Base-by-base conservation (phyloP, 2,329 filamentous ascomycete genomes). In the Aspergillus tubingensis region DNA sequence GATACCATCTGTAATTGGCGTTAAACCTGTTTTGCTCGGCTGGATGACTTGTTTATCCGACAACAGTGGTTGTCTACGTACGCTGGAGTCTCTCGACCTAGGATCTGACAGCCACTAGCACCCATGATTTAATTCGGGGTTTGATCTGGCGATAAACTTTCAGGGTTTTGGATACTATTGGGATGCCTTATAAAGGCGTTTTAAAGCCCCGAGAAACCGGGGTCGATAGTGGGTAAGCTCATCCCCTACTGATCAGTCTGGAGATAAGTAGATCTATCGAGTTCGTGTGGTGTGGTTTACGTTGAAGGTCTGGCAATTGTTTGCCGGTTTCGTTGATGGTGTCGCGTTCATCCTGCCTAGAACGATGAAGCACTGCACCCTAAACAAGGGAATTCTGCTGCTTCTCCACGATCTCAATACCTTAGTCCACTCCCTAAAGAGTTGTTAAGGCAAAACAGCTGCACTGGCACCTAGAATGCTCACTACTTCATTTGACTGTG, bases 401-500 rank as follows among this genome's bases (percentile, higher is more conserved):
- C 13, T 30, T 32, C n/a, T 17, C 25, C 11, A 17, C 5, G 15
- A 13, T 5, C 13, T n/a, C 25, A 27, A 32, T 19, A 17, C 25
- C 25, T 43, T 13, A 43, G 41, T 10, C 8, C 41, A 15, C 47
- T 17, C 25, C 3, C 3, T 32, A 19, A 8, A 30, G 5, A 11
- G 11, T 6, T 11, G 3, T 10, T 8, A 13, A 50, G 25, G 7
- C 2, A 8, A 32, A 50, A 17, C 15, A 30, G 13, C 1, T 13
- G 27, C 25, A 8, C n/a, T 10, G 8, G 25, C 27, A 21, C 47
- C 25, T n/a, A 50, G n/a, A 7, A 50, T 50, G 47, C 30, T 50
- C 15, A 15, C 27, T 15, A 38, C 36, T 11, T 44, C 36, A 3
- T 58, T 60, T 56, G 78, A 81, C 58, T 70, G 80, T 15, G 69